Evolutionary conservation across 495 filamentous ascomycete species (phyloP).

Genomic region (Penicillium atrosanguineum): DNA sequence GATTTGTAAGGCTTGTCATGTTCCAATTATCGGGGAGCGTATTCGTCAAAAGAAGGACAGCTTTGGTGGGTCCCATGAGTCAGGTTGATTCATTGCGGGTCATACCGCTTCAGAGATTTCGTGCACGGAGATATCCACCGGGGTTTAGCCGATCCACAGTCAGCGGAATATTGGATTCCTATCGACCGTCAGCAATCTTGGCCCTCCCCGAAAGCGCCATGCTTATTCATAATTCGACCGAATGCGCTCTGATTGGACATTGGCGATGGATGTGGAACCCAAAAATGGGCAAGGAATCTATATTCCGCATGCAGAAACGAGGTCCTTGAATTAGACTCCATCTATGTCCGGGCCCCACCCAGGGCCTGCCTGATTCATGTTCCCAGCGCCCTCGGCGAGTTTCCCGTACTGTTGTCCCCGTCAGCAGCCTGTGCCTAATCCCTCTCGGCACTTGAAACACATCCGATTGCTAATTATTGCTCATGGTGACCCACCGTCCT

Average conservation of each 20-base stretch:
- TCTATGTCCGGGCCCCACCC: not conserved
- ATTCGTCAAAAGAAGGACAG: conserved; percentile 1
- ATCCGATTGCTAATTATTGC: too few species aligned
- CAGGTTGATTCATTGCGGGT: conserved; percentile 14
- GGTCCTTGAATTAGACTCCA: conserved; percentile 2
- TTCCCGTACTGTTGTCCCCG: too few species aligned
- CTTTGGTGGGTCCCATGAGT: conserved; percentile 15
- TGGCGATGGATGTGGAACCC: not conserved
- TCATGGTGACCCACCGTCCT: too few species aligned
- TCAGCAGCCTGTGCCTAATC: not conserved
- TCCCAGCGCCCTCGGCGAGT: conserved; percentile 1
- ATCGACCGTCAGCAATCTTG: not conserved
- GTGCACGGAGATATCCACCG: conserved; percentile 13
- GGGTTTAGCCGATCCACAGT: conserved; percentile 15
- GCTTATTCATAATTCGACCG: not conserved
- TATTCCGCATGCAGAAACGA: conserved; percentile 7
- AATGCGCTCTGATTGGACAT: not conserved
- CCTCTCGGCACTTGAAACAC: not conserved
- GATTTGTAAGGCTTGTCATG: conserved; percentile 7
- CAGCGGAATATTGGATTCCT: conserved; percentile 24
- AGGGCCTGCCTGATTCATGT: not conserved
- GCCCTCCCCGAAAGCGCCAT: not conserved
- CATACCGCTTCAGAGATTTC: conserved; percentile 12
- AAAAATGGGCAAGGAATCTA: conserved; percentile 3
- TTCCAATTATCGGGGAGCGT: not conserved